Base-by-base conservation (phyloP, 345 rosid genomes). In the Gossypium mustelinum region DNA sequence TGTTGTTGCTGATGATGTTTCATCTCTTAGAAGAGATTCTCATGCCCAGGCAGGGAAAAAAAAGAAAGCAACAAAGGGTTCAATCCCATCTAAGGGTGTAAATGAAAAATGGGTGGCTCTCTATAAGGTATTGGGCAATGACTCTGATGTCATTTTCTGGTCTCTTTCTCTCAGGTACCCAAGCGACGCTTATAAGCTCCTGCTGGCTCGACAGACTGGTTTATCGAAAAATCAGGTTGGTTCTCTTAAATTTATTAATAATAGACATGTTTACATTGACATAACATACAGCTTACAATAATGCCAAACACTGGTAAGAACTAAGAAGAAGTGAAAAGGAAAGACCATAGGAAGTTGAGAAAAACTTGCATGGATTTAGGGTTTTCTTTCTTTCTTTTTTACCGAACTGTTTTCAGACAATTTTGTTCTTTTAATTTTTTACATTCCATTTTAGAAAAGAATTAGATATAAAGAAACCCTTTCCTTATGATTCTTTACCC, bases 131-230 rank as follows among this genome's bases (percentile, higher is more conserved):
- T 72, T 79, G 58, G 59, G 76, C 63, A 81, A 80, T 60, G 75
- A 70, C 70, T 81, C 85, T 87, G 82, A 87, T 82, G 97, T 89
- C 97, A 81, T 85, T 88, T 88, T 90, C 91, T 90, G 88, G 86
- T 89, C 87, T 89, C 88, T 82, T 80, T 84, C 84, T 89, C 89
- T 91, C 99, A 95, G 99, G 94, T 95, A 95, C 76, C 99, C 99
- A 87, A 95, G 98, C 80, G 99, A 95, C 83, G 97, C 97, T 61
- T 98, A 95, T 92, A 95, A 95, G 85, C 99, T 90, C 76, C 94
- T 95, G 83, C 87, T 95, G 84, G 96, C 99, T 79, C 85, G 97
- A 75, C 99, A 95, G 93, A 95, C 99, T 84, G 99, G 98, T 75
- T 83, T 95, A 84, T 95, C 99, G 56, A 91, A 96, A 85, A 95